Base-by-base conservation (phyloP, 1,284 basidiomycete genomes). In the Phenoliferia sp. region DNA sequence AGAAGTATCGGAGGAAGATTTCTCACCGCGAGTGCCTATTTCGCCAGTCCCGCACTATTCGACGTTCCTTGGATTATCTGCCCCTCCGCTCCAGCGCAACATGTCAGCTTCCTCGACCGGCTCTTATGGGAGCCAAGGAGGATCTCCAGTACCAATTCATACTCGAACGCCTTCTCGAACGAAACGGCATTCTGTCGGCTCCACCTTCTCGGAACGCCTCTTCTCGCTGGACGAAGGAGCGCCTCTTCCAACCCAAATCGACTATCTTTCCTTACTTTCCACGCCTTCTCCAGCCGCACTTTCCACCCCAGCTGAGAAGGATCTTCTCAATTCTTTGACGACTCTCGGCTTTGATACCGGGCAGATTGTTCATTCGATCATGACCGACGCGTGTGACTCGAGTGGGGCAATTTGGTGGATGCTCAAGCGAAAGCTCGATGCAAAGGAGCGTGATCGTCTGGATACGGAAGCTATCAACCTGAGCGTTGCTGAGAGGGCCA, bases 361-460 rank as follows among this genome's bases (percentile, higher is more conserved):
- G 15, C 96, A 99, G 79, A 90, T 98, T 65, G 88, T 90, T 28
- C 94, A 99, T 78, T 93, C 90, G 1, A 94, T 98, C 9, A 83
- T 90, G 57, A 89, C 85, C 32, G 87, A 97, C 79, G 95, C 96
- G 0, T 99, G 95, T 76, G 95, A 99, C 79, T 84, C 90, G 0
- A 86, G 90, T 7, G 90, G 93, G 15, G 92, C 94, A 1, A 81
- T 92, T 16, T 99, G 95, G 95, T 99, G 96, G 96, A 90, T 97
- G 84, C 81, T 99, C 61, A 87, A 90, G 76, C 85, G 76, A 54
- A 82, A 81, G 68, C 79, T 80, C 34, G 67, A 77, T 74, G 52
- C 75, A 58, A 48, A 26, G 48, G 67, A 65, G 50, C 26, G 32
- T 35, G 63, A 75, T 64, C 65, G 39, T 32, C 10, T 35, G 12